Percentiles rank a stretch among this genome's conserved stretches.
Conservation (phyloP, 2,329 filamentous ascomycete species). For the Alternaria conjuncta region DNA sequence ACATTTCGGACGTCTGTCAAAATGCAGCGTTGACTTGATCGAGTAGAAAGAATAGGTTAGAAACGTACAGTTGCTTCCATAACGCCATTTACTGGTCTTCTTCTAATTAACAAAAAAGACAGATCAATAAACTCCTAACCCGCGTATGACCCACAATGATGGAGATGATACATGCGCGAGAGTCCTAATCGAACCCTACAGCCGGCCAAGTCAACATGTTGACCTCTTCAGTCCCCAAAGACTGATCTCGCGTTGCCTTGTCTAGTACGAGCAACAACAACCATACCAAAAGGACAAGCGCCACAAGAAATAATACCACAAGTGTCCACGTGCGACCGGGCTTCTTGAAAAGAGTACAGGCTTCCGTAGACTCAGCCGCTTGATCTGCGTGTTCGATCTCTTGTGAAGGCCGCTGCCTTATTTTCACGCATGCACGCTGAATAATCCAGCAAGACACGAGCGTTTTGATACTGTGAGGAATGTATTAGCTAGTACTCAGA, state of each 20-base stretch:
- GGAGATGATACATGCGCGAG: not conserved
- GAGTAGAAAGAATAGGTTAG: not conserved
- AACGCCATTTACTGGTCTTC: not conserved
- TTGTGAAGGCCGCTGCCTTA: not conserved
- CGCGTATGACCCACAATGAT: not conserved
- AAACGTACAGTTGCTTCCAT: not conserved
- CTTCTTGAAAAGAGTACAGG: rapidly evolving
- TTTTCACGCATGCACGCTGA: not conserved
- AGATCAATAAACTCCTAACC: not conserved
- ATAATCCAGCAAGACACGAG: not conserved
- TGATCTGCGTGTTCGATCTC: no score
- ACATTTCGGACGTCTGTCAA: not conserved
- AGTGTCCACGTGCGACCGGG: no score
- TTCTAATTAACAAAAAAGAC: not conserved
- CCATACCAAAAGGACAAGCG: no score
- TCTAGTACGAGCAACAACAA: no score
- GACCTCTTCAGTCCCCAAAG: not conserved
- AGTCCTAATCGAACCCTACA: not conserved
- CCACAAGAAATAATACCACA: no score
- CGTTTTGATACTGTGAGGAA: not conserved
- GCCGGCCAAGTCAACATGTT: not conserved
- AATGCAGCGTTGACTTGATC: not conserved
- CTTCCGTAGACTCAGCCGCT: no score
- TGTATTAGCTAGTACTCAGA: not conserved
- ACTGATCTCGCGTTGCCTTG: no score